Evolutionary conservation across 768 basidiomycete species (phyloP).

Genomic region (Erythrobasidium yunnanense): DNA sequence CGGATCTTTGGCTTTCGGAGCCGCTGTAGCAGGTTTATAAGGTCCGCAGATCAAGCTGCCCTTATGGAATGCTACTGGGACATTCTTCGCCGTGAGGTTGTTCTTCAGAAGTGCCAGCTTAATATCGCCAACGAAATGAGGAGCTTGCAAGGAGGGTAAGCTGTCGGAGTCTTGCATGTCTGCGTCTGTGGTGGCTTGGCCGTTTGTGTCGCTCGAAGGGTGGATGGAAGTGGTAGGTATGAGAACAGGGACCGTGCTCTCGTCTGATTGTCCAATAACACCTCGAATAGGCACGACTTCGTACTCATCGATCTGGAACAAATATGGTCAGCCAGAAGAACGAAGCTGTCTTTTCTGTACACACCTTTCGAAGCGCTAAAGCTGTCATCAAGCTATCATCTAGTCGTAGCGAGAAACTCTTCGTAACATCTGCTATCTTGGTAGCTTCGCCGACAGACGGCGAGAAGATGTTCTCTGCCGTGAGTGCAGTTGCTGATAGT

Average conservation of each 20-base stretch:
- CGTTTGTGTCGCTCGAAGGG: background rate
- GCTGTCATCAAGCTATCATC: conserved; percentile 74
- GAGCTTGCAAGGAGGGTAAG: conserved; percentile 61
- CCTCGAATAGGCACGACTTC: conserved; percentile 89
- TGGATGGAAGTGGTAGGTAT: conserved; percentile 33
- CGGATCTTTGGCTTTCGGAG: conserved; percentile 1
- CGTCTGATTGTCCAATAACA: conserved; percentile 69
- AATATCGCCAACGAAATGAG: conserved; percentile 94
- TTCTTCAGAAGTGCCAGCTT: conserved; percentile 79
- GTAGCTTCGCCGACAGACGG: conserved; percentile 65
- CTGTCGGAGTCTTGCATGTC: conserved; percentile 18
- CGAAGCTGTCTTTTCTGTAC: no score
- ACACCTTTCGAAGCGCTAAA: conserved; percentile 58
- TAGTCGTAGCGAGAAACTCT: conserved; percentile 84
- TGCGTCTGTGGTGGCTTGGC: background rate
- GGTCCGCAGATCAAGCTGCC: conserved; percentile 75
- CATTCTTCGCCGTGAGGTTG: conserved; percentile 60
- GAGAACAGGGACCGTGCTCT: conserved; percentile 76
- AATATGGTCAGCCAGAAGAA: conserved; percentile 12
- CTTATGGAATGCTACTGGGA: conserved; percentile 87
- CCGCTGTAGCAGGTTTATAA: conserved; percentile 26
- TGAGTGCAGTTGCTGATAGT: conserved; percentile 68
- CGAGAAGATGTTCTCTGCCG: conserved; percentile 84
- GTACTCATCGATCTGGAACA: conserved; percentile 87
- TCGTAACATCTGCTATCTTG: conserved; percentile 90